Conservation (phyloP, 2,329 filamentous ascomycete genomes). For the Colletotrichum sp. region DNA sequence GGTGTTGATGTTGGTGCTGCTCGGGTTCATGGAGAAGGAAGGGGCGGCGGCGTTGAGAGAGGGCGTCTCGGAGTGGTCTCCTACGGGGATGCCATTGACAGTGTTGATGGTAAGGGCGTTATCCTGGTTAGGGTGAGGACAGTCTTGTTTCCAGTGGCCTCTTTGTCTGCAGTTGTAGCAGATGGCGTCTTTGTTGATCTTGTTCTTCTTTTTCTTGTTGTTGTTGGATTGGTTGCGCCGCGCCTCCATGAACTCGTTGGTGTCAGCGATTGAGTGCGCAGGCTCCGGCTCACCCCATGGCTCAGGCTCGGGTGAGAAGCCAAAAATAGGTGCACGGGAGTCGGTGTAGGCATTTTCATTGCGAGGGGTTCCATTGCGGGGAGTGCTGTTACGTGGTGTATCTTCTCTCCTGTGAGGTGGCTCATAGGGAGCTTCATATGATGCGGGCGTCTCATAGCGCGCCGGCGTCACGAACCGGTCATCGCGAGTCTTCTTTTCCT, state of each 20-base stretch:
- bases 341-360: not conserved
- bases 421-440: not conserved
- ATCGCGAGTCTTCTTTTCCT: not conserved
- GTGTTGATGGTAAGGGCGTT: not conserved
- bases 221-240: not conserved
- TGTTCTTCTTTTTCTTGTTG: not conserved
- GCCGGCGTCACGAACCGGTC: not conserved
- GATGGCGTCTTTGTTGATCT: not conserved
- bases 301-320: not conserved
- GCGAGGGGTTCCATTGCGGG: not conserved
- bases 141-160: not conserved
- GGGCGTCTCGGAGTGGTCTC: not conserved
- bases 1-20: not conserved
- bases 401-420: not conserved
- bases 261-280: not conserved
- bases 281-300: not conserved
- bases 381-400: not conserved
- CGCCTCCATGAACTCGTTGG: not conserved
- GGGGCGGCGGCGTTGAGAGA: slow-evolving; percentile 28
- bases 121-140: not conserved
- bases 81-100: not conserved
- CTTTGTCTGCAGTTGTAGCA: slow-evolving; percentile 3
- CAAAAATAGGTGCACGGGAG: not conserved
- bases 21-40: slow-evolving; percentile 54
- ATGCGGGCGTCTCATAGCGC: not conserved